phyloP scores from a whole-genome alignment of 2,329 filamentous ascomycete genomes.

The Phaeosphaeria sp. region DNA sequence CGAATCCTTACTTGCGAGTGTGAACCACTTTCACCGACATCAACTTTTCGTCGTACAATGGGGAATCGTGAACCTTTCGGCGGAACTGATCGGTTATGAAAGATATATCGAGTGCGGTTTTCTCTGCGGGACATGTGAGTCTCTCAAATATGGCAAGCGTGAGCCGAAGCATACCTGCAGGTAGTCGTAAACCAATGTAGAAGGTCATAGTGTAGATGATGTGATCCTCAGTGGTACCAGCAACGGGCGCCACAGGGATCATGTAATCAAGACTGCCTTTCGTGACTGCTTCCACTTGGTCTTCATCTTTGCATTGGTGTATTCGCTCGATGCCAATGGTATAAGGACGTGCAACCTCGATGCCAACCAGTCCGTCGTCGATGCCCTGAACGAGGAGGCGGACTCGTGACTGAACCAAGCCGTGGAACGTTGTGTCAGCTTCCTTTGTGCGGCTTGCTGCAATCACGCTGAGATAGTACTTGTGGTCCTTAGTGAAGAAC shows the following conservation, averaged over 20 bases:
- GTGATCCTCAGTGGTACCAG: slow-evolving; percentile 48
- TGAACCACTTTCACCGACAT: slow-evolving; percentile 84
- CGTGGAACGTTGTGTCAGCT: slow-evolving; percentile 85
- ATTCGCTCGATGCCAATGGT: slow-evolving; percentile 89
- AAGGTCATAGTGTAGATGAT: slow-evolving; percentile 87
- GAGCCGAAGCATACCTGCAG: slow-evolving; percentile 66
- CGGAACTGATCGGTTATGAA: slow-evolving; percentile 88
- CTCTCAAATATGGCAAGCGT: not conserved
- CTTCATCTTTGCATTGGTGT: slow-evolving; percentile 71
- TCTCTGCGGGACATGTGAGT: slow-evolving; percentile 46
- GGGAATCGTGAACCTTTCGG: slow-evolving; percentile 76
- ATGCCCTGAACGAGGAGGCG: slow-evolving; percentile 83
- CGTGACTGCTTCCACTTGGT: slow-evolving; percentile 68
- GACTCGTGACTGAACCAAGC: slow-evolving; percentile 92
- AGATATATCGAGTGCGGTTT: slow-evolving; percentile 76
- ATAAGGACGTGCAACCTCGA: slow-evolving; percentile 87
- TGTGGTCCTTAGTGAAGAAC: slow-evolving; percentile 93
- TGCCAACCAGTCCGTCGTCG: slow-evolving; percentile 75
- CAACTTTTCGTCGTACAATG: slow-evolving; percentile 75
- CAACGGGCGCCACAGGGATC: slow-evolving; percentile 58
- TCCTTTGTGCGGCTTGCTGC: slow-evolving; percentile 84
- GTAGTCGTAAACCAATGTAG: slow-evolving; percentile 88
- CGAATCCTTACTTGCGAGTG: slow-evolving; percentile 75
- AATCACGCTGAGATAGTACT: slow-evolving; percentile 92
- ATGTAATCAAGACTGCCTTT: slow-evolving; percentile 69